A percentile compares a stretch with the other conserved stretches of the same genome.
Conservation (phyloP, 1,139 yeast species). For the Debaryomycetaceae sp. region DNA sequence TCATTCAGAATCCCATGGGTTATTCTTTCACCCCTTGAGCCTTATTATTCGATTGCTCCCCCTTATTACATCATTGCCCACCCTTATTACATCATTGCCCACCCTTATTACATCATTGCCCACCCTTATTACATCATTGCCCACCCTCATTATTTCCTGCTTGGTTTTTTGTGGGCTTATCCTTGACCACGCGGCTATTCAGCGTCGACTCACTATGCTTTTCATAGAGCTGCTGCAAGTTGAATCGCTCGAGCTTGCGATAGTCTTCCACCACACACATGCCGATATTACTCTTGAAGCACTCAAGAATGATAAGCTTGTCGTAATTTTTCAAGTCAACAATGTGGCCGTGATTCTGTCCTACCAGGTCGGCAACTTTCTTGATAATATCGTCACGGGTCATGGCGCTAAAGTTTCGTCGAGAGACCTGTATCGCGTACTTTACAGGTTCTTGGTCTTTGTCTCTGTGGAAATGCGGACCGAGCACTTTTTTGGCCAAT, state of each 20-base stretch:
- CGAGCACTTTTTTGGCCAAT: slow-evolving; percentile 45
- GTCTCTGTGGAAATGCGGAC: slow-evolving; percentile 56
- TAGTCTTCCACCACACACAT: slow-evolving; percentile 68
- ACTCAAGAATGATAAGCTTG: slow-evolving; percentile 70
- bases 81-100: too few relatives aligned
- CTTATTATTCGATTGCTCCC: too few relatives aligned
- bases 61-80: too few relatives aligned
- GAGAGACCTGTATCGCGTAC: slow-evolving; percentile 74
- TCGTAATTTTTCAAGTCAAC: slow-evolving; percentile 80
- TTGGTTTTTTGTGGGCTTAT: slow-evolving; percentile 4
- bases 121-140: too few relatives aligned
- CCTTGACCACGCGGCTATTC: slow-evolving; percentile 4
- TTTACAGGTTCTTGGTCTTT: slow-evolving; percentile 39
- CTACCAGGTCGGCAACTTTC: slow-evolving; percentile 62
- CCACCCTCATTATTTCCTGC: slow-evolving; percentile 1
- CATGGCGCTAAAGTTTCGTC: slow-evolving; percentile 68
- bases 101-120: too few relatives aligned
- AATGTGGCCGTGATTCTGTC: slow-evolving; percentile 56
- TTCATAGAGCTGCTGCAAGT: slow-evolving; percentile 55
- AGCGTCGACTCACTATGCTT: slow-evolving; percentile 15
- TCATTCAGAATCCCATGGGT: too few relatives aligned
- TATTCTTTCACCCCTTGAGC: too few relatives aligned
- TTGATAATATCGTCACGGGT: slow-evolving; percentile 61
- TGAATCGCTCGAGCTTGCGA: slow-evolving; percentile 43
- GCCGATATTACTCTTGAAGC: slow-evolving; percentile 76